Evolutionary conservation across 306 rosid genomes (phyloP).

Genomic region (Dalbergia cochinchinensis): DNA sequence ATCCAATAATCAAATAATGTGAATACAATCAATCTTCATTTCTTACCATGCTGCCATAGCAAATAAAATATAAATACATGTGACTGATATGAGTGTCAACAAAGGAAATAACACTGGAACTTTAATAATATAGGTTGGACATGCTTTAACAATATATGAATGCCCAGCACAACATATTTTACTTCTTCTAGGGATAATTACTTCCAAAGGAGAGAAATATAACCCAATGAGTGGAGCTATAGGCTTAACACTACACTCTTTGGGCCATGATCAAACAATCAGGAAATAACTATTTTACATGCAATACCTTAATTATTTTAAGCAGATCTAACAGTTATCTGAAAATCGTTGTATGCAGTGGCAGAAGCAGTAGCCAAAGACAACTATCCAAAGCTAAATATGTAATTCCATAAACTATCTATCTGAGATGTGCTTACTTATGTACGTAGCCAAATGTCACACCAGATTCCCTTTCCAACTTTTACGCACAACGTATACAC

Average conservation of each 20-base stretch:
- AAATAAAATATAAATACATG: not conserved
- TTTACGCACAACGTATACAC: constrained; percentile 80
- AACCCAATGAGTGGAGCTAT: constrained; percentile 20
- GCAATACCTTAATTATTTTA: constrained; percentile 1
- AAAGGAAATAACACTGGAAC: not conserved
- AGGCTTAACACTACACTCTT: constrained; percentile 24
- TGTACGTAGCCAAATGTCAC: constrained; percentile 86
- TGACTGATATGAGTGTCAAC: not conserved
- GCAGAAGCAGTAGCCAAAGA: not conserved
- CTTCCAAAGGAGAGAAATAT: not conserved
- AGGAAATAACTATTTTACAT: not conserved
- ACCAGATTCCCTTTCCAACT: constrained; percentile 73
- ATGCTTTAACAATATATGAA: not conserved
- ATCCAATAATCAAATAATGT: not conserved
- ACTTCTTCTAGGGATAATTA: constrained; percentile 5
- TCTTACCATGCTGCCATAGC: not conserved
- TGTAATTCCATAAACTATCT: too few species aligned
- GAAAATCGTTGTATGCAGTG: constrained; percentile 7
- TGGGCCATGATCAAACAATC: constrained; percentile 11
- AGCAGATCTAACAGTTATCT: constrained; percentile 8
- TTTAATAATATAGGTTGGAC: not conserved
- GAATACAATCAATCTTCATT: not conserved
- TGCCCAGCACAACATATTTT: constrained; percentile 8
- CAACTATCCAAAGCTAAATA: too few species aligned
- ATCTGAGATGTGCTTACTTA: constrained; percentile 63